Base-by-base conservation (phyloP, 345 rosid genomes). In the Populus ilicifolia region DNA sequence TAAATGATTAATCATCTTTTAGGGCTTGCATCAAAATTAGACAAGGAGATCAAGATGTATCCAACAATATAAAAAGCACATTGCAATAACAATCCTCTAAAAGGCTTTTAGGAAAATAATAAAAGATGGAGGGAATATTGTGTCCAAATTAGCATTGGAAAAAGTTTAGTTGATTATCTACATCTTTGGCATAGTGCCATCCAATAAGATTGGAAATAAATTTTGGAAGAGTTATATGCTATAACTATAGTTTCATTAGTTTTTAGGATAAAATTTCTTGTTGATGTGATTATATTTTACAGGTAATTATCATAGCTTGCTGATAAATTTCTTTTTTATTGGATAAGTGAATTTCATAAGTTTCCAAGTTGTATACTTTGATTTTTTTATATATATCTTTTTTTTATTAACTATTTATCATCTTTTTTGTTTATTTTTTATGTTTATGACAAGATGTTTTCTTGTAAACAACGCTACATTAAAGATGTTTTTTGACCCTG, bases 261-360 rank as follows among this genome's bases (percentile, higher is more conserved):
- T 70, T 85, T 81, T 76, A 86, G 83, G 64, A 76, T 92, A 67
- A 91, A 90, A 76, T 89, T 94, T 81, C 87, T 91, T 59, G 84
- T 85, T 21, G 90, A 90, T 84, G 85, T 94, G 68, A 79, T 94
- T 77, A 80, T 84, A 79, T 88, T 90, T 78, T 91, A 91, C 80
- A 82, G 96, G 97, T 94, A 89, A 67, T 62, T 46, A 73, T 23
- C 61, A 68, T 64, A 35, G 50, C 78, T 77, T 75, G 14, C n/a
- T 64, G 5, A 33, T 8, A 64, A 11, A 5, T 18, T 38, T 8
- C 27, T 46, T 3, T 74, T 12, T 11, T 9, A 17, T 5, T 21
- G 18, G 41, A 30, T 4, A 36, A 36, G 20, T 75, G 18, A 23
- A 64, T 44, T 68, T 76, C 0, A 64, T 13, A 30, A 44, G 48